Evolutionary conservation across 2,329 filamentous ascomycete species (phyloP).

Genomic region (Alternaria sp.): DNA sequence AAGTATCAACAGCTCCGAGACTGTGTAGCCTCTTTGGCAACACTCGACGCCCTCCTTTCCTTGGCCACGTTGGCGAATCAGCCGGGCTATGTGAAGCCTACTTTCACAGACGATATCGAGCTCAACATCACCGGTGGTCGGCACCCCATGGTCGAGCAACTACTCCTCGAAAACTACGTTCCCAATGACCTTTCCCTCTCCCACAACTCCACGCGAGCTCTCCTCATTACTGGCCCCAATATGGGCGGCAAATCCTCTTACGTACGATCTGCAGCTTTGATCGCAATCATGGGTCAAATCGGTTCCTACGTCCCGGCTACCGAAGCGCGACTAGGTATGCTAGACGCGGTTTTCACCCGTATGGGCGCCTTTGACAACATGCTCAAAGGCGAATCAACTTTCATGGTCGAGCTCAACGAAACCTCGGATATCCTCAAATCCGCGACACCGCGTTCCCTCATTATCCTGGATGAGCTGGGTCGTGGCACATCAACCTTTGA

Average conservation of each 20-base stretch:
- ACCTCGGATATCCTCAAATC: constrained; percentile 90
- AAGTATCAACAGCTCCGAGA: constrained; percentile 91
- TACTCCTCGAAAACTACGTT: constrained; percentile 85
- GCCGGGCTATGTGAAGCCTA: constrained; percentile 86
- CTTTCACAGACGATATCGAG: constrained; percentile 69
- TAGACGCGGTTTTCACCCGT: constrained; percentile 92
- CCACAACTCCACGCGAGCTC: constrained; percentile 65
- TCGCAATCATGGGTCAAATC: constrained; percentile 92
- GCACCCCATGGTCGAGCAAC: constrained; percentile 95
- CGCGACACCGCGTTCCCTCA: constrained; percentile 82
- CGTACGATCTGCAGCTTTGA: constrained; percentile 88
- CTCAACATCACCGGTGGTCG: constrained; percentile 79
- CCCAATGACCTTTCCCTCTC: constrained; percentile 83
- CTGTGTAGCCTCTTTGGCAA: constrained; percentile 83
- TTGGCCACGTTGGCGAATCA: constrained; percentile 83
- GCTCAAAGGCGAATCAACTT: constrained; percentile 91
- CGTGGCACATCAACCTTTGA: constrained; percentile 95
- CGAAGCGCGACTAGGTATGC: constrained; percentile 76
- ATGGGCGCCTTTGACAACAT: constrained; percentile 98
- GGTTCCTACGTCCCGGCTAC: constrained; percentile 91
- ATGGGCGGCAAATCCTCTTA: constrained; percentile 99
- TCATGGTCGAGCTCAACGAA: constrained; percentile 97
- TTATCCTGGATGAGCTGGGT: constrained; percentile 94
- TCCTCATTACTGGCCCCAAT: constrained; percentile 95
- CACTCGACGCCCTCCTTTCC: constrained; percentile 88